These are phyloP conservation scores for Aspergillus viridinutans DNA, from an alignment of 2,329 filamentous ascomycete species.

Conservation along the genomic window DNA sequence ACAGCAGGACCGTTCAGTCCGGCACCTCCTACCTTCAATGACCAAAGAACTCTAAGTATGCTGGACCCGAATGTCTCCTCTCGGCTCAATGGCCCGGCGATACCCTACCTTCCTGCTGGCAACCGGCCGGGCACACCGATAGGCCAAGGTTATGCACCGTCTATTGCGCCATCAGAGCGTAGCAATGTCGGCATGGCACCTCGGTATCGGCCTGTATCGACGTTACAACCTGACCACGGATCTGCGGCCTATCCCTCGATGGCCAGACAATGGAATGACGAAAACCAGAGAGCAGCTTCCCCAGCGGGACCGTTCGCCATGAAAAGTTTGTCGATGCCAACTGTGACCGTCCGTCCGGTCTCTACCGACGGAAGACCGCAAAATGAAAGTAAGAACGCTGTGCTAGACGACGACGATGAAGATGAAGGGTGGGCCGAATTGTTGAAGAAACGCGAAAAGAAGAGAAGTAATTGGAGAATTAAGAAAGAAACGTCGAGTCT, in stretches of 20 bases:
- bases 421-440: constrained; percentile 50
- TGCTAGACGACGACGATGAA: constrained; percentile 44
- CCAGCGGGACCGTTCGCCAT: constrained; percentile 21
- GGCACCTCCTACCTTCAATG: constrained; percentile 14
- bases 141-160: constrained; percentile 65
- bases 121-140: constrained; percentile 21
- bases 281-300: constrained; percentile 25
- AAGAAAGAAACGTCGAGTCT: constrained; percentile 36
- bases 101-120: constrained; percentile 28
- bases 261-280: constrained; percentile 36
- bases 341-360: constrained; percentile 27
- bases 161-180: constrained; percentile 90
- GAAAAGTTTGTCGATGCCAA: constrained; percentile 25
- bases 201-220: constrained; percentile 85
- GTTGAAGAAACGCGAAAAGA: constrained; percentile 48
- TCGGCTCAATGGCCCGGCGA: constrained; percentile 34
- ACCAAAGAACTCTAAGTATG: constrained; percentile 75
- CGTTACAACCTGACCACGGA: constrained; percentile 44
- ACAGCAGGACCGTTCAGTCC: constrained; percentile 22
- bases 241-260: constrained; percentile 30
- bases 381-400: constrained; percentile 13
- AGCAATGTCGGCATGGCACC: constrained; percentile 89
- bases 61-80: constrained; percentile 58
- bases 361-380: constrained; percentile 19
- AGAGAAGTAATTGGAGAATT: constrained; percentile 45